Evolutionary conservation across 805 yeast species (phyloP).

Genomic region (Tanozyma kutaoensis): DNA sequence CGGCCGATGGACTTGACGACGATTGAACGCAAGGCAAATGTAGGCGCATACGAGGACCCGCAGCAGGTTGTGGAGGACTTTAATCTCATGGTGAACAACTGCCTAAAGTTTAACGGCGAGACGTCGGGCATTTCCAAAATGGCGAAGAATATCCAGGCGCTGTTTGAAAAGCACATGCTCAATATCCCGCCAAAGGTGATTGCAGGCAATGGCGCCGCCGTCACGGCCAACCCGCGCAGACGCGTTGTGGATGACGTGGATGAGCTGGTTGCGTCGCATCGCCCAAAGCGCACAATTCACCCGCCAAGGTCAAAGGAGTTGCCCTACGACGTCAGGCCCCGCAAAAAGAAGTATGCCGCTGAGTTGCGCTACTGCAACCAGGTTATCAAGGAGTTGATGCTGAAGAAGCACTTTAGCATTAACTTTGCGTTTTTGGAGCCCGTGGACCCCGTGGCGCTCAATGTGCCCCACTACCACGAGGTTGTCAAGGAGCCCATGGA

Average conservation of each 20-base stretch:
- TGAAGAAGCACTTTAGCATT: slow-evolving; percentile 73
- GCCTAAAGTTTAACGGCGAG: slow-evolving; percentile 75
- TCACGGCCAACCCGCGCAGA: slow-evolving; percentile 6
- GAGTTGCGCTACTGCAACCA: slow-evolving; percentile 80
- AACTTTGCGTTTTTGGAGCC: slow-evolving; percentile 89
- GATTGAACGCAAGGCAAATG: slow-evolving; percentile 66
- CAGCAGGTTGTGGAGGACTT: slow-evolving; percentile 64
- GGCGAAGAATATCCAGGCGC: slow-evolving; percentile 84
- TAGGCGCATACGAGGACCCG: slow-evolving; percentile 60
- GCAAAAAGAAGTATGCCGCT: slow-evolving; percentile 81
- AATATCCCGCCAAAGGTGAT: slow-evolving; percentile 65
- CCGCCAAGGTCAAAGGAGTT: slow-evolving; percentile 94
- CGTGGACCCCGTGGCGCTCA: slow-evolving; percentile 89
- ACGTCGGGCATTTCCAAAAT: slow-evolving; percentile 75
- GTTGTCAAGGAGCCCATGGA: slow-evolving; percentile 92
- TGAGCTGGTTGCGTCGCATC: slow-evolving; percentile 62
- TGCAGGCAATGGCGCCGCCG: slow-evolving; percentile 6
- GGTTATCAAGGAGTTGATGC: slow-evolving; percentile 66
- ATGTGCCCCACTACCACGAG: slow-evolving; percentile 82
- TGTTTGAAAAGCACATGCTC: slow-evolving; percentile 85
- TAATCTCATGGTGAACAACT: slow-evolving; percentile 73
- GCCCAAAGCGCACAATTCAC: slow-evolving; percentile 92
- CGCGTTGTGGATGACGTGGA: slow-evolving; percentile 13
- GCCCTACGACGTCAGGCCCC: slow-evolving; percentile 82
- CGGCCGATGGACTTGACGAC: slow-evolving; percentile 92